Evolutionary conservation across 164 flowering plant species (phyloP).

Genomic region (Stephania yunnanensis): DNA sequence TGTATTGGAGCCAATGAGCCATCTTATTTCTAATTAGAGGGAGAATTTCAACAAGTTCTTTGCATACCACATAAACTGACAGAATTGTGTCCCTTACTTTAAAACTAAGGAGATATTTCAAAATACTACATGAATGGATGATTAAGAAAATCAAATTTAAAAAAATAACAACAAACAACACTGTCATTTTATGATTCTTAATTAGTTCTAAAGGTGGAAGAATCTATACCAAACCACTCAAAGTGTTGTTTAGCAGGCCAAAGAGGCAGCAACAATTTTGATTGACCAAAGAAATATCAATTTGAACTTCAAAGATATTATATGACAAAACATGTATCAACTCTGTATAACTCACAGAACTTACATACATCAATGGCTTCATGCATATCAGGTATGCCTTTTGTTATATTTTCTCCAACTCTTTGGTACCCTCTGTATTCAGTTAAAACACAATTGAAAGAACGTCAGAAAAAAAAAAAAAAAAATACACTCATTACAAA

Average conservation of each 20-base stretch:
- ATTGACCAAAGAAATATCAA: neutral
- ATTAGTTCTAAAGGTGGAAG: neutral
- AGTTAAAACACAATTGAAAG: slow-evolving; percentile 10
- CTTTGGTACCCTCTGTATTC: slow-evolving; percentile 84
- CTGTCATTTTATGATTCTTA: neutral
- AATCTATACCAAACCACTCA: neutral
- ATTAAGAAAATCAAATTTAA: neutral
- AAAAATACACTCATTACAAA: neutral
- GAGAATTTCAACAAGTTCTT: neutral
- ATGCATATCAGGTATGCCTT: slow-evolving; percentile 85
- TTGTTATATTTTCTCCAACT: slow-evolving; percentile 81
- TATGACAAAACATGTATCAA: neutral
- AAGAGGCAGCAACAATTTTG: neutral
- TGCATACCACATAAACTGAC: neutral
- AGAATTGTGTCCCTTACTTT: neutral
- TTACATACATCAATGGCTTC: slow-evolving; percentile 93
- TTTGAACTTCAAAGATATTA: neutral
- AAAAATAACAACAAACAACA: too few relatives aligned
- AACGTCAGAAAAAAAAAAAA: slow-evolving; percentile 1
- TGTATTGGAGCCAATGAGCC: neutral
- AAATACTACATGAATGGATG: neutral
- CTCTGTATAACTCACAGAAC: neutral
- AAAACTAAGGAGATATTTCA: neutral
- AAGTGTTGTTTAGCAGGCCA: neutral
- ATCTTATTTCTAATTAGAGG: neutral